Percentiles rank a stretch among this genome's conserved stretches.
Evolutionary conservation across 1,139 yeast species (phyloP).

Genomic region (Geotrichum macrosporum): DNA sequence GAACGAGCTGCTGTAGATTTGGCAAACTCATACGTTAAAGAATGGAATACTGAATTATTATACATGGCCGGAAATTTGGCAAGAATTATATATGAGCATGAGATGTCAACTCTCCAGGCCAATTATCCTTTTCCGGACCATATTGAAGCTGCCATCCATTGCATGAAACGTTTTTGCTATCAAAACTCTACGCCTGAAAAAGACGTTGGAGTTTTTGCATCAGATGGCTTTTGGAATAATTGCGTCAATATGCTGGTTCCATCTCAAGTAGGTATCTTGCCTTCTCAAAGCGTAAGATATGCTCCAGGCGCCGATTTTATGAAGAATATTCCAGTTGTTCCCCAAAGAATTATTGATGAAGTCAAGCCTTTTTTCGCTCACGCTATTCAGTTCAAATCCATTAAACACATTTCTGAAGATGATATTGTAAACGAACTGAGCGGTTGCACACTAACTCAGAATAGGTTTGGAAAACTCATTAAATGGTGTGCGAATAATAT

Average conservation of each 20-base stretch:
- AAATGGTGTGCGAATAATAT: slow-evolving; percentile 26
- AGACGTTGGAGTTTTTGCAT: slow-evolving; percentile 36
- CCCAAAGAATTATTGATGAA: slow-evolving; percentile 27
- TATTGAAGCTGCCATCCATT: slow-evolving; percentile 28
- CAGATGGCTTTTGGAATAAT: slow-evolving; percentile 39
- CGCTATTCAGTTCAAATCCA: slow-evolving; percentile 29
- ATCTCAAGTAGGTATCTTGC: slow-evolving; percentile 35
- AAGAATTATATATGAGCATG: slow-evolving; percentile 39
- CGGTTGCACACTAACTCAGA: slow-evolving; percentile 28
- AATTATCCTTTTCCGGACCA: slow-evolving; percentile 19
- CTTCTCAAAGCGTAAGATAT: slow-evolving; percentile 35
- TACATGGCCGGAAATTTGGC: slow-evolving; percentile 40
- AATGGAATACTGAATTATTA: slow-evolving; percentile 42
- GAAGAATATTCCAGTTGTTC: slow-evolving; percentile 34
- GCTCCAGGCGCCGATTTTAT: slow-evolving; percentile 34
- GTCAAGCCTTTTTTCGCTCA: slow-evolving; percentile 33
- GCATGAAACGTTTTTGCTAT: slow-evolving; percentile 36
- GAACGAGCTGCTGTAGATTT: slow-evolving; percentile 44
- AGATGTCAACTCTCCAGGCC: slow-evolving; percentile 28
- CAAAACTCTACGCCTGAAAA: slow-evolving; percentile 39
- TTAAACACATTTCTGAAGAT: slow-evolving; percentile 28
- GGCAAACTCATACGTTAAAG: slow-evolving; percentile 41
- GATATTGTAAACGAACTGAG: slow-evolving; percentile 34
- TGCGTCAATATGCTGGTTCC: slow-evolving; percentile 34
- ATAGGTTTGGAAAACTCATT: slow-evolving; percentile 26